phyloP scores from a whole-genome alignment of 2,329 filamentous ascomycete species.

The Penicillium sp. region DNA sequence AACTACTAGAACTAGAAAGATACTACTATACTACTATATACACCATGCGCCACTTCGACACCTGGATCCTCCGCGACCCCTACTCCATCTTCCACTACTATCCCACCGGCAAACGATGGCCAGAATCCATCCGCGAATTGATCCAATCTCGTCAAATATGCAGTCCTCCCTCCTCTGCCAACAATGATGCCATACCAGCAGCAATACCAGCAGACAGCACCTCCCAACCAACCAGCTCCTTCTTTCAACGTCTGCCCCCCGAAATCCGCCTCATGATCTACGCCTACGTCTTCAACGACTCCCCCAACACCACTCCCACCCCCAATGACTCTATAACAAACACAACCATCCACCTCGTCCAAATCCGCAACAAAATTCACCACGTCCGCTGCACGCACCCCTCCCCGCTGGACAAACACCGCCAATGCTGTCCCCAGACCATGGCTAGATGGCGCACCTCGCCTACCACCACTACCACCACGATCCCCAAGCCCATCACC shows the following conservation, averaged over 20 bases:
- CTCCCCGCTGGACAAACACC: constrained; percentile 23
- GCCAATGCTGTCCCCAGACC: constrained; percentile 28
- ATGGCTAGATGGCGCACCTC: constrained; percentile 26
- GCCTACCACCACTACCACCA: no score
- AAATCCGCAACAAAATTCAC: constrained; percentile 28
- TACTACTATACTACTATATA: no score
- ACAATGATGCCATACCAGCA: no score
- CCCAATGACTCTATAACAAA: no score
- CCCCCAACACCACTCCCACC: not conserved
- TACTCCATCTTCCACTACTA: constrained; percentile 36
- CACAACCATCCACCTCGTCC: constrained; percentile 32
- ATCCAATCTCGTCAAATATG: constrained; percentile 29
- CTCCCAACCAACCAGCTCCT: no score
- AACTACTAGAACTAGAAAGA: no score
- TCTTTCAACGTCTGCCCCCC: constrained; percentile 23
- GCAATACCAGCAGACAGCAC: no score
- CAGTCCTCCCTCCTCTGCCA: no score
- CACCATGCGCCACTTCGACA: constrained; percentile 33
- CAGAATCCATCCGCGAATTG: constrained; percentile 28
- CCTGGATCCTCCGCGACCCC: constrained; percentile 33
- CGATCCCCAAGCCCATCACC: no score
- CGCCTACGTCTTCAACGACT: constrained; percentile 27
- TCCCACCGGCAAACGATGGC: constrained; percentile 29
- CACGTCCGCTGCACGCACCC: constrained; percentile 27
- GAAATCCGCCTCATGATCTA: constrained; percentile 36